phyloP scores from a whole-genome alignment of 169 alveolate genomes.

The Plasmodium relictum region DNA sequence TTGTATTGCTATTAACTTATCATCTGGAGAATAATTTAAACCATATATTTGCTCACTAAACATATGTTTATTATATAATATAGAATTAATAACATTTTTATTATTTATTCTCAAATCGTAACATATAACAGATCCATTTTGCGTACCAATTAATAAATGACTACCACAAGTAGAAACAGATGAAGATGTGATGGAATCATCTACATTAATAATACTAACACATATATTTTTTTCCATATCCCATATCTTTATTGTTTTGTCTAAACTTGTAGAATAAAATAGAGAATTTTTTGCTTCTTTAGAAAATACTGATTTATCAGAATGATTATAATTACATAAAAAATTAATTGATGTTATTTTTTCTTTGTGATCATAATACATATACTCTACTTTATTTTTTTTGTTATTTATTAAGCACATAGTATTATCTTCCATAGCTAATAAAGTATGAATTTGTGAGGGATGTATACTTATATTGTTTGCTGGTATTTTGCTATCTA shows the following conservation, averaged over 20 bases:
- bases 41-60: conserved; percentile 13
- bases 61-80: conserved; percentile 7
- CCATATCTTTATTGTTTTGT: conserved; percentile 20
- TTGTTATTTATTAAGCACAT: conserved; percentile 5
- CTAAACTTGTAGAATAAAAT: conserved; percentile 26
- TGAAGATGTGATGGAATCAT: conserved; percentile 14
- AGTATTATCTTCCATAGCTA: conserved; percentile 2
- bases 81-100: background rate
- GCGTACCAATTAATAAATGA: conserved; percentile 16
- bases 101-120: conserved; percentile 21
- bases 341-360: conserved; percentile 35
- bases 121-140: conserved; percentile 15
- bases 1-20: conserved; percentile 26
- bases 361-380: conserved; percentile 20
- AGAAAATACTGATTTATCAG: background rate
- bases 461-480: conserved; percentile 28
- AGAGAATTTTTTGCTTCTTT: conserved; percentile 3
- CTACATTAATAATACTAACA: background rate
- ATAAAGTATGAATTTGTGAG: background rate
- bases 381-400: conserved; percentile 7
- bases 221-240: background rate
- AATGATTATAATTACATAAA: background rate
- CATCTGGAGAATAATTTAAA: conserved; percentile 21
- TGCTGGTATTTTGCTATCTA: conserved; percentile 23
- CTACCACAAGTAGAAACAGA: background rate